Percentiles rank a stretch among this genome's conserved stretches.
phyloP scores from a whole-genome alignment of 495 filamentous ascomycete species.

The Paragyromitra xinjiangensis region DNA sequence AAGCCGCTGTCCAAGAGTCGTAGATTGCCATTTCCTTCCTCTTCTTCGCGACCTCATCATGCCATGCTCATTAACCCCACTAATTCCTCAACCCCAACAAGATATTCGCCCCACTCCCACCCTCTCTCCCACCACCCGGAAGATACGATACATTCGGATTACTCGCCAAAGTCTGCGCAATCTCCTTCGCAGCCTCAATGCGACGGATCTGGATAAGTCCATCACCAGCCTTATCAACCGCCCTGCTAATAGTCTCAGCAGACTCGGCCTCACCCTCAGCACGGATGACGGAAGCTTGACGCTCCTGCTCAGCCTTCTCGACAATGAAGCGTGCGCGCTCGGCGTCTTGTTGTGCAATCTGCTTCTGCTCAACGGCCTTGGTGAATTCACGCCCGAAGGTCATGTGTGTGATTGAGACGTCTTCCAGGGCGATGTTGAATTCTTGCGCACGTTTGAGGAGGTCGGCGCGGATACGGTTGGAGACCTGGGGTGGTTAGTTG shows the following conservation, averaged over 20 bases:
- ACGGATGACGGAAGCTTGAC: conserved; percentile 96
- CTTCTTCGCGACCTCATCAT: conserved; percentile 7
- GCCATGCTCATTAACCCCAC: background rate
- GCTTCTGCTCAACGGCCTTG: conserved; percentile 98
- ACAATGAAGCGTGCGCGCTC: conserved; percentile 97
- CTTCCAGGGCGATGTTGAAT: conserved; percentile 99
- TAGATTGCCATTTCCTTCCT: conserved; percentile 5
- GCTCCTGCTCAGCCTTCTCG: conserved; percentile 98
- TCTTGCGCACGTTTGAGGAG: conserved; percentile 94
- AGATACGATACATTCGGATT: conserved; percentile 98
- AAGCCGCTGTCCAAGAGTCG: background rate
- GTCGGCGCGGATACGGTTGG: conserved; percentile 92
- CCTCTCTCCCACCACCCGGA: conserved; percentile 69
- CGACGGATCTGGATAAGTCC: conserved; percentile 93
- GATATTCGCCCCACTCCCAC: conserved; percentile 50
- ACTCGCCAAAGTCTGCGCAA: conserved; percentile 83
- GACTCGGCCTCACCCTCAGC: conserved; percentile 97
- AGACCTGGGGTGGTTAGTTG: conserved; percentile 63
- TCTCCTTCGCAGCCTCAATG: conserved; percentile 97
- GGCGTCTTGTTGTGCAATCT: conserved; percentile 99
- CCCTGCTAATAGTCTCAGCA: conserved; percentile 91
- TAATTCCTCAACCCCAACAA: conserved; percentile 56
- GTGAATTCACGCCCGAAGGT: conserved; percentile 99
- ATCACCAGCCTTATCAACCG: conserved; percentile 90
- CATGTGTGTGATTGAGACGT: conserved; percentile 99